phyloP scores from a whole-genome alignment of 2,329 filamentous ascomycete genomes.

The Aspergillus clavatus region DNA sequence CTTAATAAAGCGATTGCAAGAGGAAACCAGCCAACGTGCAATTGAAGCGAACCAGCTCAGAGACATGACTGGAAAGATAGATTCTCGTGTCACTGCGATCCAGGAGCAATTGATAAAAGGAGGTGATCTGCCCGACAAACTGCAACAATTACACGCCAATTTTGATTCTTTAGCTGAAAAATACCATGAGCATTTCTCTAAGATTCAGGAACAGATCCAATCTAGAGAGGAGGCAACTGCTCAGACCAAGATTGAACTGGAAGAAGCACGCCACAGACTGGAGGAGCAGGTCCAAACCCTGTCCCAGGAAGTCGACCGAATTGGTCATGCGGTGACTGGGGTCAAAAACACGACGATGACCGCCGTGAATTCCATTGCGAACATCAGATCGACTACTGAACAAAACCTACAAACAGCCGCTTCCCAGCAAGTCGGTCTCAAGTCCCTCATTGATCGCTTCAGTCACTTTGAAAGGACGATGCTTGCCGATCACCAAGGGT shows the following conservation, averaged over 20 bases:
- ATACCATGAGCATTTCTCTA: constrained; percentile 2
- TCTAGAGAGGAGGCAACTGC: neutral
- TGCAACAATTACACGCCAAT: constrained; percentile 5
- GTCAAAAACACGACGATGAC: constrained; percentile 6
- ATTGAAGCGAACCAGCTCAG: neutral
- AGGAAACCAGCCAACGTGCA: constrained; percentile 1
- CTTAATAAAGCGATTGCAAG: neutral
- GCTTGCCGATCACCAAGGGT: neutral
- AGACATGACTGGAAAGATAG: constrained; percentile 1
- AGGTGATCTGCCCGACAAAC: neutral
- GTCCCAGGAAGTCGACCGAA: constrained; percentile 3
- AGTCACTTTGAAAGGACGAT: constrained; percentile 1
- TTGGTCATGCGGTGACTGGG: constrained; percentile 2
- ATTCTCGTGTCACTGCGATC: neutral
- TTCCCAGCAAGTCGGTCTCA: constrained; percentile 1
- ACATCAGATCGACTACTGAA: no score
- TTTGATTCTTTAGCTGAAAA: constrained; percentile 5
- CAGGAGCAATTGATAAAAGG: neutral
- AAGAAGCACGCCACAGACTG: constrained; percentile 1
- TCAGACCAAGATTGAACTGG: neutral
- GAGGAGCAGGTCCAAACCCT: constrained; percentile 10
- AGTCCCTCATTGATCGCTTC: constrained; percentile 8
- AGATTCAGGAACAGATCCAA: neutral
- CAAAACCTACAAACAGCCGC: no score
- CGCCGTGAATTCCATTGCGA: neutral